Percentiles rank a stretch among this genome's conserved stretches.
These are phyloP conservation scores for Aspergillus neotritici DNA, from an alignment of 2,329 filamentous ascomycete genomes.

Conservation along the genomic window DNA sequence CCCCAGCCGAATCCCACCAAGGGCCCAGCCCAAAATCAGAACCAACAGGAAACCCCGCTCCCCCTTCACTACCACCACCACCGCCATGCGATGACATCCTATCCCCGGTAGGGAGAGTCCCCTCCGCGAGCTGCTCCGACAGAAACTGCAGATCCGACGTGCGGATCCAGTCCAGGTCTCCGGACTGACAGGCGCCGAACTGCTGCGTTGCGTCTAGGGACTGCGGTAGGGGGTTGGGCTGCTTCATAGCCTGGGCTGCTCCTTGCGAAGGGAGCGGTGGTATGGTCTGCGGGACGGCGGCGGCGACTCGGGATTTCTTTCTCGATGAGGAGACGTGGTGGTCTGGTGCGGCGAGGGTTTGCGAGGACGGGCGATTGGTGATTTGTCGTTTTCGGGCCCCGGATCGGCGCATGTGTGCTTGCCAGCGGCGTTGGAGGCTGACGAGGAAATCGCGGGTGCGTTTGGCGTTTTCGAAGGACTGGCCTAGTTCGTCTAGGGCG, in stretches of 20 bases:
- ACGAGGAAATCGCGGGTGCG: conserved; percentile 36
- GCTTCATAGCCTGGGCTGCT: too few relatives aligned
- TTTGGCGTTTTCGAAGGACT: conserved; percentile 38
- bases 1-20: conserved; percentile 27
- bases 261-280: conserved; percentile 2
- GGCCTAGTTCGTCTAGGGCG: conserved; percentile 38
- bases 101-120: conserved; percentile 16
- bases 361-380: conserved; percentile 15
- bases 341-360: conserved; percentile 4
- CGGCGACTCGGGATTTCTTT: conserved; percentile 21
- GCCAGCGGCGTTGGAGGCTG: conserved; percentile 36
- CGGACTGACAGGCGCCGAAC: conserved; percentile 11
- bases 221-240: conserved; percentile 5
- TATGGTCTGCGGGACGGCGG: neutral
- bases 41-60: conserved; percentile 13
- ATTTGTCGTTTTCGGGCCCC: conserved; percentile 27
- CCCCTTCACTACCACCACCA: neutral
- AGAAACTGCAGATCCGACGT: conserved; percentile 24
- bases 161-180: conserved; percentile 27
- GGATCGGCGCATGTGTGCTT: conserved; percentile 30
- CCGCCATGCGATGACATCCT: conserved; percentile 2
- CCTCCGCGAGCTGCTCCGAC: conserved; percentile 15
- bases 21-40: conserved; percentile 28
- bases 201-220: conserved; percentile 7
- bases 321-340: conserved; percentile 12